These are phyloP conservation scores for Apophysomyces ossiformis DNA, from an alignment of 371 early-diverging fungal species.

Conservation along the genomic window DNA sequence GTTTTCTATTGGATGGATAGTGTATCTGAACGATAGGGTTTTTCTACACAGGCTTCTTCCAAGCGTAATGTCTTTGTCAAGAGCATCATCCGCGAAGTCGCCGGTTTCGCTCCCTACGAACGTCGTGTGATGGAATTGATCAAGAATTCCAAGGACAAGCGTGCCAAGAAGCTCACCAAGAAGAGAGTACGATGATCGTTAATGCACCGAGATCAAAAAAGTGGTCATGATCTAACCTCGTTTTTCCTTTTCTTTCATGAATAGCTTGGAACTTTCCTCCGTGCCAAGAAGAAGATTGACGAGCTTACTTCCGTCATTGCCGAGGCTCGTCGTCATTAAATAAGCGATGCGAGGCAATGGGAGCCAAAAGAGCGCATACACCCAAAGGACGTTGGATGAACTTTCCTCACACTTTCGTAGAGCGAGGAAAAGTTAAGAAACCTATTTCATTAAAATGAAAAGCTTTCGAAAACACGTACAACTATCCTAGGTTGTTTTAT, in stretches of 20 bases:
- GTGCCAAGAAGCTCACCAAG: conserved; percentile 98
- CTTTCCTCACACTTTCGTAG: neutral
- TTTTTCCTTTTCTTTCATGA: neutral
- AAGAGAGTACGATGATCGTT: conserved; percentile 73
- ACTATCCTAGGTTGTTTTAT: neutral
- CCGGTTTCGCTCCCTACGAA: conserved; percentile 98
- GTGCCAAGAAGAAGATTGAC: conserved; percentile 99
- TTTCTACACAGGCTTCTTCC: conserved; percentile 58
- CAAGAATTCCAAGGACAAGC: conserved; percentile 99
- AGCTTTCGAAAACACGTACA: neutral
- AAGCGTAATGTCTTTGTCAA: conserved; percentile 93
- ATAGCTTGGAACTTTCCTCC: conserved; percentile 94
- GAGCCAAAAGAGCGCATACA: neutral
- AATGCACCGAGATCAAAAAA: neutral
- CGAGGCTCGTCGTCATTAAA: conserved; percentile 86
- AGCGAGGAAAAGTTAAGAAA: neutral
- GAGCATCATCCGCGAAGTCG: conserved; percentile 95
- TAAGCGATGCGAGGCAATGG: neutral
- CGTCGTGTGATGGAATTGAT: conserved; percentile 99
- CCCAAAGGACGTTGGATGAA: conserved; percentile 2
- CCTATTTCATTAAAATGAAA: conserved; percentile 4
- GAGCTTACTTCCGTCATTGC: conserved; percentile 94
- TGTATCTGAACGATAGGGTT: conserved; percentile 24
- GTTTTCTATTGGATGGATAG: conserved; percentile 33
- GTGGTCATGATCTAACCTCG: neutral